These are phyloP conservation scores for Psilocybe cubensis DNA, from an alignment of 768 basidiomycete genomes.

Conservation along the genomic window DNA sequence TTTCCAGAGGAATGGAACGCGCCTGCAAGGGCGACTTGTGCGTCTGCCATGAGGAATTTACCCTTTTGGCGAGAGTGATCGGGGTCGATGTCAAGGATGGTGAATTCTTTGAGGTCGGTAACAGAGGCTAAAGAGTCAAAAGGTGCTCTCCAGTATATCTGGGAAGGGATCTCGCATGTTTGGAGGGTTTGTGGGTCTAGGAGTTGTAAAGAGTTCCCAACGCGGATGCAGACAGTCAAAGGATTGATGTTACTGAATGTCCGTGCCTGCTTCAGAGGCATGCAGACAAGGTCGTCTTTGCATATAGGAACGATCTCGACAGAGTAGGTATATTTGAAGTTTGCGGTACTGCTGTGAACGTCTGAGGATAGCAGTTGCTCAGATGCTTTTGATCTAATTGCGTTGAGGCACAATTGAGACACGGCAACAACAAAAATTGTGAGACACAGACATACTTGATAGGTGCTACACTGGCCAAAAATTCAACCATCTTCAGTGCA, in stretches of 20 bases:
- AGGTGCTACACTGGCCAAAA: slow-evolving; percentile 86
- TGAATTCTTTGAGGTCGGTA: slow-evolving; percentile 91
- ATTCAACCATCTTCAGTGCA: slow-evolving; percentile 97
- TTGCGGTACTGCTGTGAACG: slow-evolving; percentile 90
- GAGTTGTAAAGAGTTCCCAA: slow-evolving; percentile 90
- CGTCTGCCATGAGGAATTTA: slow-evolving; percentile 78
- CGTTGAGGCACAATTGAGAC: slow-evolving; percentile 30
- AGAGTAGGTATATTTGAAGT: slow-evolving; percentile 97
- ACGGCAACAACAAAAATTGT: neutral
- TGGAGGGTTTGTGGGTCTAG: slow-evolving; percentile 90
- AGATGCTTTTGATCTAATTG: slow-evolving; percentile 79
- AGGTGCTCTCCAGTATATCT: slow-evolving; percentile 89
- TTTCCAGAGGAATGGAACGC: slow-evolving; percentile 65
- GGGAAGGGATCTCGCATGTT: slow-evolving; percentile 75
- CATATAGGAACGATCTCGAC: slow-evolving; percentile 97
- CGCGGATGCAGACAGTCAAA: slow-evolving; percentile 84
- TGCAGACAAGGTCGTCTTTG: slow-evolving; percentile 95
- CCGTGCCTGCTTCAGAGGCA: slow-evolving; percentile 83
- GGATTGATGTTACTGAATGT: slow-evolving; percentile 87
- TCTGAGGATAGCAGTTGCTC: slow-evolving; percentile 95
- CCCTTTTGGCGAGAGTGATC: slow-evolving; percentile 62
- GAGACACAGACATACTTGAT: slow-evolving; percentile 61
- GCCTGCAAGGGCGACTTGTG: slow-evolving; percentile 86
- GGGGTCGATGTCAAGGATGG: slow-evolving; percentile 92
- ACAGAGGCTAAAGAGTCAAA: slow-evolving; percentile 84